phyloP scores from a whole-genome alignment of 306 rosid genomes.

The Cicer cuneatum region DNA sequence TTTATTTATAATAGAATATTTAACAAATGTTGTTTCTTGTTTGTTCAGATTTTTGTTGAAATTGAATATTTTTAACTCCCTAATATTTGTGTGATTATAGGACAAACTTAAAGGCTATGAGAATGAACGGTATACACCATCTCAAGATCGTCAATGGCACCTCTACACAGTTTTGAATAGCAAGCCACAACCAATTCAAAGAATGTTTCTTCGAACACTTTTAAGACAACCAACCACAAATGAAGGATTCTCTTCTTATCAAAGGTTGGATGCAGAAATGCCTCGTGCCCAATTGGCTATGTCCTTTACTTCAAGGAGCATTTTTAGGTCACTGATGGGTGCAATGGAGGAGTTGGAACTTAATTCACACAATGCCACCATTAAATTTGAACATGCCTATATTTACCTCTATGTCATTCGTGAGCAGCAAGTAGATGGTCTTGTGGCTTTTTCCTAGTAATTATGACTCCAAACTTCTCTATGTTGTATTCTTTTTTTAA shows the following conservation, averaged over 20 bases:
- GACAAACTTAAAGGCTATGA: constrained; percentile 92
- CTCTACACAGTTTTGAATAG: constrained; percentile 76
- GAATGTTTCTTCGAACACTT: constrained; percentile 96
- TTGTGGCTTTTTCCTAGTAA: constrained; percentile 84
- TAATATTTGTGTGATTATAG: constrained; percentile 53
- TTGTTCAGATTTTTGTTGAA: constrained; percentile 8
- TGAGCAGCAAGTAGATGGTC: constrained; percentile 78
- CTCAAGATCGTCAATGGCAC: constrained; percentile 98
- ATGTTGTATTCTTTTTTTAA: not conserved
- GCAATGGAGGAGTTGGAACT: constrained; percentile 99
- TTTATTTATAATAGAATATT: constrained; percentile 6
- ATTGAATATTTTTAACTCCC: constrained; percentile 36
- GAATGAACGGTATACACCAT: constrained; percentile 80
- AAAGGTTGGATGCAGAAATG: constrained; percentile 57
- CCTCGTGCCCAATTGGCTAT: constrained; percentile 55
- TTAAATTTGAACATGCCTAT: constrained; percentile 86
- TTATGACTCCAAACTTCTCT: constrained; percentile 33
- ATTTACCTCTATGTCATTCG: constrained; percentile 90
- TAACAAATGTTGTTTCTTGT: constrained; percentile 28
- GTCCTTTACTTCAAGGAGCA: constrained; percentile 87
- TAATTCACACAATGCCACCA: constrained; percentile 79
- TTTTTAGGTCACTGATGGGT: constrained; percentile 84
- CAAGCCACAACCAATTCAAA: constrained; percentile 71
- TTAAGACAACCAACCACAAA: constrained; percentile 83
- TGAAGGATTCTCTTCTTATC: constrained; percentile 76